A percentile compares a stretch with the other conserved stretches of the same genome.
phyloP scores from a whole-genome alignment of 352 stramenopile species.

The Blastocystis sp. region DNA sequence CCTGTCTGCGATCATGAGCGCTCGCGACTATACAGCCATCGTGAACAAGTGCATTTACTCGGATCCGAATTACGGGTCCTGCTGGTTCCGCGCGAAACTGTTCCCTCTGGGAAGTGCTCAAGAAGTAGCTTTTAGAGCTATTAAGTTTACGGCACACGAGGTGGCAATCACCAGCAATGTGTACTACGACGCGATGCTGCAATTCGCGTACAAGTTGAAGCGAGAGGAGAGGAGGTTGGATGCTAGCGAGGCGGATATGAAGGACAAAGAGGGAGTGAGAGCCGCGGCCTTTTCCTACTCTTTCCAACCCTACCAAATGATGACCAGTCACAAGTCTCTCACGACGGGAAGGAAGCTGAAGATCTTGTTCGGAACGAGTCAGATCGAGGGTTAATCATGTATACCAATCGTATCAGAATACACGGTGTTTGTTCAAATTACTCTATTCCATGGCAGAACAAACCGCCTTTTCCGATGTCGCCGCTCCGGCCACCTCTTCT shows the following conservation, averaged over 20 bases:
- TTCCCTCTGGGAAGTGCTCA: slow-evolving; percentile 51
- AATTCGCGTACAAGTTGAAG: neutral
- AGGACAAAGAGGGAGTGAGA: neutral
- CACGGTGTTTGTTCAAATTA: neutral
- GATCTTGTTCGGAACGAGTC: slow-evolving; percentile 60
- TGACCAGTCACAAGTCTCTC: neutral
- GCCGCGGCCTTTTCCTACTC: slow-evolving; percentile 13
- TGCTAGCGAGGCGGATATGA: neutral
- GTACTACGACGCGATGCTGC: slow-evolving; percentile 58
- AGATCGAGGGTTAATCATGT: slow-evolving; percentile 37
- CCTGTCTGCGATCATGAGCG: neutral
- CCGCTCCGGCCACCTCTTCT: slow-evolving; percentile 26
- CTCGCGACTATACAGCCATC: slow-evolving; percentile 15
- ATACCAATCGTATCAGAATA: neutral
- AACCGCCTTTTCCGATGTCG: neutral
- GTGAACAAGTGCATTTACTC: slow-evolving; percentile 57
- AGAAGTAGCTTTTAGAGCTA: slow-evolving; percentile 32
- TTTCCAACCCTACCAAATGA: slow-evolving; percentile 51
- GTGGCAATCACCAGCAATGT: slow-evolving; percentile 16
- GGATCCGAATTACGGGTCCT: slow-evolving; percentile 50
- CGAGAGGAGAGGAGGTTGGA: neutral
- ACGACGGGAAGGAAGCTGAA: slow-evolving; percentile 35
- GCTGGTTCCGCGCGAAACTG: slow-evolving; percentile 53
- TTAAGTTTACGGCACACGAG: slow-evolving; percentile 43
- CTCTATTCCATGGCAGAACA: neutral